These are phyloP conservation scores for Dothidotthia symphoricarpi DNA, from an alignment of 2,329 filamentous ascomycete genomes.

Conservation along the genomic window DNA sequence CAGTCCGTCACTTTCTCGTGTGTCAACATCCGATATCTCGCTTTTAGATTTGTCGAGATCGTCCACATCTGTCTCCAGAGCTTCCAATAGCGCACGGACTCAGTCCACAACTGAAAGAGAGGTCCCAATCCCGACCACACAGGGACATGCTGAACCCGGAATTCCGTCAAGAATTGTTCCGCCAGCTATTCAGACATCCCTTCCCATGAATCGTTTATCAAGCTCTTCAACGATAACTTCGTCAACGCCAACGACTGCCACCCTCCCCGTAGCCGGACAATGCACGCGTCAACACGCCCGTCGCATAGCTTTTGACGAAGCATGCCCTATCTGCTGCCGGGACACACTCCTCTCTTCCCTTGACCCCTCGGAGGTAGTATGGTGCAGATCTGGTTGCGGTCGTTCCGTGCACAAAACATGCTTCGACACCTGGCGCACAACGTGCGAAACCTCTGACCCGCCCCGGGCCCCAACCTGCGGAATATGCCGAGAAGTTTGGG, in stretches of 20 bases:
- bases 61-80: not conserved
- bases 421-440: conserved; percentile 12
- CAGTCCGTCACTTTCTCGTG: conserved; percentile 1
- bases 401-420: conserved; percentile 14
- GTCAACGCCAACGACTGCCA: not conserved
- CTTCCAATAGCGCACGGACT: not conserved
- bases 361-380: conserved; percentile 8
- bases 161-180: not conserved
- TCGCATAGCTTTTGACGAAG: conserved; percentile 13
- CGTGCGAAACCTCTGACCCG: not conserved
- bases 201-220: not conserved
- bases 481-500: conserved; percentile 17
- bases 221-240: not conserved
- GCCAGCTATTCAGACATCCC: not conserved
- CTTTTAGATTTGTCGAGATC: not conserved
- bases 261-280: no score
- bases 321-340: conserved; percentile 24
- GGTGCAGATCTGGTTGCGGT: conserved; percentile 20
- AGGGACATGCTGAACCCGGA: no score
- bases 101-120: no score
- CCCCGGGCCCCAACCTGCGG: conserved; percentile 5
- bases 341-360: conserved; percentile 5
- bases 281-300: conserved; percentile 14
- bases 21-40: conserved; percentile 8
- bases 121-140: no score